phyloP scores from a whole-genome alignment of 2,329 filamentous ascomycete genomes.

The Rhinocladiella mackenziei region DNA sequence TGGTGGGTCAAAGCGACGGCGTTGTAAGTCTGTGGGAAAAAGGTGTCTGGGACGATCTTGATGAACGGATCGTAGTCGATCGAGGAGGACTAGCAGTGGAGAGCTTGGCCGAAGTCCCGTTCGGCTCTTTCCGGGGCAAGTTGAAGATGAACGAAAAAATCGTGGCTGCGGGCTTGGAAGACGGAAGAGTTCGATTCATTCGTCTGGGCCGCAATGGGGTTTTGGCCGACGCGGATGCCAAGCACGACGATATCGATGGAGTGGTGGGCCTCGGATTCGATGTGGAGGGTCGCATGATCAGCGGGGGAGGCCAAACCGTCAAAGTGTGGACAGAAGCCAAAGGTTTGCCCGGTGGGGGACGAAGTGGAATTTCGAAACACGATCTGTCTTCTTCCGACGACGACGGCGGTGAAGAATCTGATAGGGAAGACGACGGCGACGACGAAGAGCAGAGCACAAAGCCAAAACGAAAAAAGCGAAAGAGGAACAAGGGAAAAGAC shows the following conservation, averaged over 20 bases:
- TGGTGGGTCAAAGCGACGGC: conserved; percentile 74
- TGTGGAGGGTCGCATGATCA: conserved; percentile 79
- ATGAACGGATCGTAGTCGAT: conserved; percentile 79
- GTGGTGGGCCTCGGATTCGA: conserved; percentile 82
- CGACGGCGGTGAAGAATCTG: conserved; percentile 44
- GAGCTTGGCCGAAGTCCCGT: conserved; percentile 67
- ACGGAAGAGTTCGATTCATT: conserved; percentile 74
- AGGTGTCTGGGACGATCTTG: conserved; percentile 91
- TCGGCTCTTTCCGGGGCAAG: conserved; percentile 59
- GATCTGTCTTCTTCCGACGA: conserved; percentile 40
- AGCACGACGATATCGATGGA: conserved; percentile 82
- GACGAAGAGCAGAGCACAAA: conserved; percentile 49
- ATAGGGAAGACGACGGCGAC: conserved; percentile 43
- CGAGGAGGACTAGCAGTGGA: conserved; percentile 74
- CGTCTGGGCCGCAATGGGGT: conserved; percentile 71
- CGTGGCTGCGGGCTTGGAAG: conserved; percentile 74
- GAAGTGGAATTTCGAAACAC: conserved; percentile 33
- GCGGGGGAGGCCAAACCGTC: conserved; percentile 76
- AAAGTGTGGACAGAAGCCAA: conserved; percentile 83
- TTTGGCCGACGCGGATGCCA: conserved; percentile 53
- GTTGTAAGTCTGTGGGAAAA: conserved; percentile 91
- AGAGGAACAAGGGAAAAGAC: conserved; percentile 44
- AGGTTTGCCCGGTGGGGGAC: conserved; percentile 44
- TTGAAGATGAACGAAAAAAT: conserved; percentile 55
- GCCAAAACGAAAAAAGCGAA: conserved; percentile 44